These are phyloP conservation scores for Pichia sp. DNA, from an alignment of 1,139 yeast genomes.

Conservation along the genomic window DNA sequence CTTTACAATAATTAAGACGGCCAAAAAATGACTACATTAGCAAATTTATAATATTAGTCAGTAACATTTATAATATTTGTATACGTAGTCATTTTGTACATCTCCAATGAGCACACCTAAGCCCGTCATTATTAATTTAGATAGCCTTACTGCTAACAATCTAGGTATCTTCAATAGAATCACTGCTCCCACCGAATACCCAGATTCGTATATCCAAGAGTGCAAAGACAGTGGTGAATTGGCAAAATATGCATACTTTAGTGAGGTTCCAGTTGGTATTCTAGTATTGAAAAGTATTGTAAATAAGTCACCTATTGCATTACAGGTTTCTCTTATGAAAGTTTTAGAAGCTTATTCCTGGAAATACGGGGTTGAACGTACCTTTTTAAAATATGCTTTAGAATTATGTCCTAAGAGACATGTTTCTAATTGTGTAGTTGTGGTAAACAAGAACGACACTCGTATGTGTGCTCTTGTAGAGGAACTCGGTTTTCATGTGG, in stretches of 20 bases:
- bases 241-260: slow-evolving; percentile 28
- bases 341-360: slow-evolving; percentile 55
- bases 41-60: too few relatives aligned
- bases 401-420: slow-evolving; percentile 43
- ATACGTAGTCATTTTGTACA: background rate
- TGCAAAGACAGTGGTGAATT: slow-evolving; percentile 32
- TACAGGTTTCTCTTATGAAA: slow-evolving; percentile 61
- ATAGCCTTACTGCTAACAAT: slow-evolving; percentile 51
- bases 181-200: slow-evolving; percentile 41
- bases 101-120: background rate
- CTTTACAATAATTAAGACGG: too few relatives aligned
- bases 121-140: slow-evolving; percentile 35
- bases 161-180: slow-evolving; percentile 47
- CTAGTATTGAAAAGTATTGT: slow-evolving; percentile 48
- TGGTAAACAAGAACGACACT: slow-evolving; percentile 9
- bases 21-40: too few relatives aligned
- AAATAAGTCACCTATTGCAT: slow-evolving; percentile 37
- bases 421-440: slow-evolving; percentile 26
- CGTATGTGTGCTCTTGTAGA: too few relatives aligned
- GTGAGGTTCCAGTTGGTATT: slow-evolving; percentile 58
- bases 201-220: slow-evolving; percentile 41
- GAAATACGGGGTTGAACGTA: slow-evolving; percentile 54
- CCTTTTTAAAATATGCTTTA: slow-evolving; percentile 48
- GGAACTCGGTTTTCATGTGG: slow-evolving; percentile 15
- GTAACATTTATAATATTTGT: too few relatives aligned